Base-by-base conservation (phyloP, 371 early-diverging fungal genomes). In the Capillidium rhysosporum region DNA sequence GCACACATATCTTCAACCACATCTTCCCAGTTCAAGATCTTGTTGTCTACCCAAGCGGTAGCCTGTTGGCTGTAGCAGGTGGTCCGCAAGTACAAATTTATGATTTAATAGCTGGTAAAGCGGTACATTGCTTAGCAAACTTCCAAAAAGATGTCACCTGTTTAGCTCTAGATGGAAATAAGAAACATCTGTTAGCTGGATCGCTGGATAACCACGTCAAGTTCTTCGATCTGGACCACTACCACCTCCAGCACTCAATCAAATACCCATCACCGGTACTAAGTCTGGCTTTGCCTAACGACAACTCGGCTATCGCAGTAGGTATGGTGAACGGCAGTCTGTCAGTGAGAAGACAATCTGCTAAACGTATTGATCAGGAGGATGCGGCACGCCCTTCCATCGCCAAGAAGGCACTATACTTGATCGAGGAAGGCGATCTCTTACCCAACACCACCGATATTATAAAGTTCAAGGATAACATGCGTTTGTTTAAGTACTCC, bases 141-240 rank as follows among this genome's bases (percentile, higher is more conserved):
- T 90, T 89, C 63, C 90, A 91, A 71, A 96, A 96, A 75, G 89
- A 90, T 10, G 79, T 94, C 56, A 96, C 93, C 4, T 75, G 79
- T 46, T 60, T 92, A 70, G 72, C 77, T 52, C 76, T 94, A 54
- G 87, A 92, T 69, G 76, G 77, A 44, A 65, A 72, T 9, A 70
- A 73, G 48, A 73, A 82, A 8, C 72, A 86, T 16, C 69, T 96
- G 49, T 67, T 94, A 39, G 80, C 89, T 1, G 94, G 92, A 12
- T 86, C 90, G 30, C 70, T 93, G 54, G 97, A 96, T 69, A 89
- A 87, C 56, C 90, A 91, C 52, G 88, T 96, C 62, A 94, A 96
- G 73, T 66, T 93, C 39, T 89, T 83, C 64, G 79, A 86, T 61
- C 71, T 88, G 31, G 74, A 77, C 61, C 81, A 81, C 59, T 94